Evolutionary conservation across 495 filamentous ascomycete species (phyloP), one percentile per base, ranked within the genome.

Genomic region (Hypoxylon trugodes): DNA sequence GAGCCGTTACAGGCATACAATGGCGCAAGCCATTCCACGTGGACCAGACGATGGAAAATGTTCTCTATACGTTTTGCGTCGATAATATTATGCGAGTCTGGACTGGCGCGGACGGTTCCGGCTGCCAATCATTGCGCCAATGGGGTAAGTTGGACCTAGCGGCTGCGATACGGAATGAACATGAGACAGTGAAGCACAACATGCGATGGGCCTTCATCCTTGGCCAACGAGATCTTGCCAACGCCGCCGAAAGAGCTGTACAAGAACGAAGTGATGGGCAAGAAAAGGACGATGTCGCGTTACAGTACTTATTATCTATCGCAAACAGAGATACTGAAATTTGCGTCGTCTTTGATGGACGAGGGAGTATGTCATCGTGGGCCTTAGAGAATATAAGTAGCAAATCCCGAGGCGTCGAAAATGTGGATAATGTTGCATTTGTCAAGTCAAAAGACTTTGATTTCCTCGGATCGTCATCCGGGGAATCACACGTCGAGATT

Each of bases 311-410:
- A 4, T 87, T 93, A 24, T 91, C 96, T 58, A 86, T 97, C 56
- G 91, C 91, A 4, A 94, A 92, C 50, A 86, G 87, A 21, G 88
- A 82, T 45, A 96, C 94, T 0, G 96, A 99, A 66, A 85, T 98
- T 2, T 93, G 91, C 63, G 81, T 97, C 12, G 87, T 94, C 2
- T 79, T 96, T 47, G 93, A 99, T 74, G 88, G 89, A 15, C 79
- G 83, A 32, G 95, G 95, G 3, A 85, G 88, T 65, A 92, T 98
- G 91, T 92, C 90, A 41, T 95, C 93, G 0, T 97, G 94, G 94
- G 96, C 91, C 1, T 71, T 99, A 51, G 93, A 98, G 73, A 92
- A 93, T 69, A 83, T 97, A 19, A 91, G 92, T 13, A 87, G 85
- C 66, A 95, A 91, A 64, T 76, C 78, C 25, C 85, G 81, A 61